Base-by-base conservation (phyloP, 164 flowering plant genomes). In the Chimonanthus salicifolius region DNA sequence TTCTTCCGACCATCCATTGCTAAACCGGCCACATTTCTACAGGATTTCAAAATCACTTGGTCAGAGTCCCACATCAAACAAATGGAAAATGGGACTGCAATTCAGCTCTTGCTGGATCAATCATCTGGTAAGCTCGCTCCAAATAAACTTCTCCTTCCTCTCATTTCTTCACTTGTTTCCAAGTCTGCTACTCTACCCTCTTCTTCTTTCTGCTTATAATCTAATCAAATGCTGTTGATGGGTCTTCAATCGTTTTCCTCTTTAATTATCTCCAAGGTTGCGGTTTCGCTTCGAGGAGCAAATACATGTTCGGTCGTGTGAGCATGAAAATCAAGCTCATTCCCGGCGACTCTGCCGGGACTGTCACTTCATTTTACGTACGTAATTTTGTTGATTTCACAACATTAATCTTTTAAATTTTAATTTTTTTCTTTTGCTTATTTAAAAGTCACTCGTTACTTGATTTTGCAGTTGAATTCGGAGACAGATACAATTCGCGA, bases 271-370 rank as follows among this genome's bases (percentile, higher is more conserved):
- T 49, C 46, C 6, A 68, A 88, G 89, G 91, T 71, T 84, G 87
- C 77, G 91, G 91, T 72, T 88, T 88, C 78, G 84, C 91, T 70
- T 88, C 92, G 65, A 88, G 83, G 77, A 72, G 54, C n/a, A 74
- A 83, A 71, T 88, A 84, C 77, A 49, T 86, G 80, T 89, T 82
- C 51, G 92, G 92, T 4, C 84, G 83, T 46, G 86, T 88, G 0
- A 85, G 90, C 84, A 86, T 88, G 88, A 86, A 81, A 82, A 84
- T 88, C 77, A 88, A 87, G 82, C 89, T 88, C 72, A 58, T 88
- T 64, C 84, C 92, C 7, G 92, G 92, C 7, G 90, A 89, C 80
- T 89, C 92, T 43, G 92, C 92, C 5, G 92, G 92, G 48, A 89
- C 92, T 0, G 92, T 88, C 78, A 85, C 92, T 11, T 90, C 92